Evolutionary conservation across 495 filamentous ascomycete species (phyloP).

Genomic region (Tirmania nivea): DNA sequence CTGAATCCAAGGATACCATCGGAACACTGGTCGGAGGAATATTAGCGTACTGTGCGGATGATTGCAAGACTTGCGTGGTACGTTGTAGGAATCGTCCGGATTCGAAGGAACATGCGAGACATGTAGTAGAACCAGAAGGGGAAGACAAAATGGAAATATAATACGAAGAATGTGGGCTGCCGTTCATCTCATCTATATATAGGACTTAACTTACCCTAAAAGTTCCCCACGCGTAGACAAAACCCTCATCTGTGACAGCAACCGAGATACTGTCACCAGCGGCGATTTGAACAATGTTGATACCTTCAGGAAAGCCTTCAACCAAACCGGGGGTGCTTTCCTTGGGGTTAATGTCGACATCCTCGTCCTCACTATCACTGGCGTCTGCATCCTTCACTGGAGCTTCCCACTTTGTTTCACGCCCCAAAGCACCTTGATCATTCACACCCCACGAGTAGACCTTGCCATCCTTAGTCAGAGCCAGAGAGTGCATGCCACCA

Average conservation of each 20-base stretch:
- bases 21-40: conserved; percentile 24
- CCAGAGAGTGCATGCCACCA: conserved; percentile 46
- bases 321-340: conserved; percentile 35
- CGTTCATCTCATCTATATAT: too few species aligned
- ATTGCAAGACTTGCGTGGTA: too few species aligned
- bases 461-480: conserved; percentile 40
- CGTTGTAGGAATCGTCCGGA: too few species aligned
- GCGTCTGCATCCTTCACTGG: conserved; percentile 31
- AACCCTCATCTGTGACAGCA: conserved; percentile 39
- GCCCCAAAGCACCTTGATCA: conserved; percentile 42
- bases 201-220: conserved; percentile 32
- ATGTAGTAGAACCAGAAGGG: conserved; percentile 2
- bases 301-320: conserved; percentile 30
- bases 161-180: too few species aligned
- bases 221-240: conserved; percentile 51
- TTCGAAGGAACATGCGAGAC: too few species aligned
- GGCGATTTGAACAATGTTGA: conserved; percentile 34
- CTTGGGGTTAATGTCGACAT: conserved; percentile 32
- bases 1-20: conserved; percentile 56
- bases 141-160: background rate
- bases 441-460: conserved; percentile 57
- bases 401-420: conserved; percentile 34
- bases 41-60: background rate
- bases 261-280: conserved; percentile 44
- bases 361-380: conserved; percentile 29